Evolutionary conservation across 129 eudicot genomes (phyloP).

Genomic region (Tagetes patula): DNA sequence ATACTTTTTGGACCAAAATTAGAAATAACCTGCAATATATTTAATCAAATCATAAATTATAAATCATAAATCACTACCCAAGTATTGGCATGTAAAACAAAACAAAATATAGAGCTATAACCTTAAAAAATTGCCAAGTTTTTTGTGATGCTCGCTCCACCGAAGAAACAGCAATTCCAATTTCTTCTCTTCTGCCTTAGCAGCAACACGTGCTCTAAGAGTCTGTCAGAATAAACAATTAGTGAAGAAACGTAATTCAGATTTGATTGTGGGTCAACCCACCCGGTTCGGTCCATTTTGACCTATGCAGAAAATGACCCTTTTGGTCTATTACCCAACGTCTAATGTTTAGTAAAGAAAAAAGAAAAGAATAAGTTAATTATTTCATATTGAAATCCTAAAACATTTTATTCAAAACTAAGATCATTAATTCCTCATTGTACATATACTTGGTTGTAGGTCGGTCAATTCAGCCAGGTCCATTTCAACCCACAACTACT

Average conservation of each 20-base stretch:
- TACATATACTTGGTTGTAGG: neutral
- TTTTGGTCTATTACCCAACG: neutral
- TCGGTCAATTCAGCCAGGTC: neutral
- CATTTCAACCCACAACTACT: neutral
- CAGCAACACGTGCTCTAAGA: conserved; percentile 93
- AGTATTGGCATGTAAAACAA: neutral
- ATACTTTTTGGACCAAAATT: conserved; percentile 93
- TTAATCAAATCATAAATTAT: conserved; percentile 4
- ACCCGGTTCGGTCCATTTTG: neutral
- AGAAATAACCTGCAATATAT: conserved; percentile 86
- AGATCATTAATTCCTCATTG: neutral
- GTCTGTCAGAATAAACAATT: conserved; percentile 40
- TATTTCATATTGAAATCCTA: neutral
- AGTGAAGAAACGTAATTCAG: neutral
- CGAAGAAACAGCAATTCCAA: conserved; percentile 95
- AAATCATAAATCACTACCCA: neutral
- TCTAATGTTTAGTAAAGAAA: neutral
- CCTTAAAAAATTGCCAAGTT: conserved; percentile 98
- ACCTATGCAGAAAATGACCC: neutral
- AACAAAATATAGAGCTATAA: neutral
- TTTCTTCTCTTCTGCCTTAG: conserved; percentile 96
- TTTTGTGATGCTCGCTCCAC: conserved; percentile 98
- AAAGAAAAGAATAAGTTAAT: neutral
- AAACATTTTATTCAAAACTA: neutral
- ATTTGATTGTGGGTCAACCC: neutral